Conservation (phyloP, 768 basidiomycete species). For the Kwoniella newhampshirensis region DNA sequence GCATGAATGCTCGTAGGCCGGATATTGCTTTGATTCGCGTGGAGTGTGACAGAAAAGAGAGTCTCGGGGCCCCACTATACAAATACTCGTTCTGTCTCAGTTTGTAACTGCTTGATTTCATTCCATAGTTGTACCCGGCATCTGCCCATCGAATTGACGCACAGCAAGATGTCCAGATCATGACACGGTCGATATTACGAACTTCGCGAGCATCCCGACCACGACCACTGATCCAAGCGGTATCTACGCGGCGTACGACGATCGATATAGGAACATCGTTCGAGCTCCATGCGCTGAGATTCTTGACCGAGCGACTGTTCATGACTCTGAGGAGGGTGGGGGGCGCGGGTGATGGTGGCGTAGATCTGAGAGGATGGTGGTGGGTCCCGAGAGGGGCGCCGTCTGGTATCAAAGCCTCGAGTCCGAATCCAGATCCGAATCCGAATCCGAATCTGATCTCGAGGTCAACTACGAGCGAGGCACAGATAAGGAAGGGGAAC, state of each 20-base stretch:
- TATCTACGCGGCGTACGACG: slow-evolving; percentile 52
- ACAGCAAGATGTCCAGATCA: background rate
- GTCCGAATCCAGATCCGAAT: background rate
- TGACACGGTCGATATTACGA: background rate
- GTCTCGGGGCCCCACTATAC: slow-evolving; percentile 1
- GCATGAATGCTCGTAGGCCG: slow-evolving; percentile 6
- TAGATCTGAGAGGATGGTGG: slow-evolving; percentile 92
- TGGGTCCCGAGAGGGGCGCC: slow-evolving; percentile 71
- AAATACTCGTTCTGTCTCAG: too few species aligned
- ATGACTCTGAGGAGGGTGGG: slow-evolving; percentile 80
- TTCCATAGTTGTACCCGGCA: background rate
- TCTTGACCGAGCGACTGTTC: slow-evolving; percentile 67
- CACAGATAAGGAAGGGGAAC: background rate
- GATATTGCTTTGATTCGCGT: background rate
- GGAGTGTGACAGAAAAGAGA: background rate
- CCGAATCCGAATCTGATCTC: background rate
- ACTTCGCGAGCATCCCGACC: background rate
- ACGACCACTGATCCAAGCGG: background rate
- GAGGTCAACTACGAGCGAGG: background rate
- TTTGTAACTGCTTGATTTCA: too few species aligned
- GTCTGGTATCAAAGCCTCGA: too few species aligned
- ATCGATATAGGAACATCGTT: slow-evolving; percentile 72
- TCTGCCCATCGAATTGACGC: background rate
- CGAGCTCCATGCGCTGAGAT: slow-evolving; percentile 65
- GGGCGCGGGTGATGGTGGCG: slow-evolving; percentile 82